Base-by-base conservation (phyloP, 106 monocot species). In the Acanthochlamys bracteata region DNA sequence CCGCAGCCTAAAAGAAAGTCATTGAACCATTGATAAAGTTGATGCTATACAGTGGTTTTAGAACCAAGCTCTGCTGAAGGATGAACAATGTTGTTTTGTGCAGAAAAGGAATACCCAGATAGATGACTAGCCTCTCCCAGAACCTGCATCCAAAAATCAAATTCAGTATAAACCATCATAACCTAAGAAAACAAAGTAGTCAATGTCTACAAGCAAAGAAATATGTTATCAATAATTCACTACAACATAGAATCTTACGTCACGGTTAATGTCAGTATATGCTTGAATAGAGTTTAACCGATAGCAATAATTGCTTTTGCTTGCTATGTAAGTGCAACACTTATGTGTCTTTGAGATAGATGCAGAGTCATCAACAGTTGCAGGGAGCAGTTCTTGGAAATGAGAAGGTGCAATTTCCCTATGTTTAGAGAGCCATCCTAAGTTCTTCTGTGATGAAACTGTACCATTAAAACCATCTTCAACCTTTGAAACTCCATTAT, bases 281-380 rank as follows among this genome's bases (percentile, higher is more conserved):
- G 88, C 82, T 74, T 98, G 98, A 67, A 98, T 81, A 33, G 98
- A 92, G 60, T 98, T 89, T 61, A 98, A 68, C 7, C 98, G 85
- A 55, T 75, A 76, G 71, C 98, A 98, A 60, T 92, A 98, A 55
- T 88, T 88, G 80, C 73, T 84, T 83, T 92, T 85, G 69, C 63
- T 78, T 19, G 98, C 80, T 68, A 98, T 85, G 75, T 98, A 98
- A 46, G 74, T 88, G 81, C 98, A 98, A 42, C 98, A 98, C 77
- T 79, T 89, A 71, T 98, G 92, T 17, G 79, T 85, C 72, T 67
- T 72, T 63, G 59, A 63, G 74, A 58, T 57, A 77, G 71, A 52
- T 41, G 19, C 52, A 52, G 69, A 63, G 73, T 47, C 22, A 56
- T 75, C 70, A 53, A 66, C 41, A 81, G 25, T 45, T 43, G 68